phyloP scores from a whole-genome alignment of 306 rosid genomes.

The Ormosia semicastrata region DNA sequence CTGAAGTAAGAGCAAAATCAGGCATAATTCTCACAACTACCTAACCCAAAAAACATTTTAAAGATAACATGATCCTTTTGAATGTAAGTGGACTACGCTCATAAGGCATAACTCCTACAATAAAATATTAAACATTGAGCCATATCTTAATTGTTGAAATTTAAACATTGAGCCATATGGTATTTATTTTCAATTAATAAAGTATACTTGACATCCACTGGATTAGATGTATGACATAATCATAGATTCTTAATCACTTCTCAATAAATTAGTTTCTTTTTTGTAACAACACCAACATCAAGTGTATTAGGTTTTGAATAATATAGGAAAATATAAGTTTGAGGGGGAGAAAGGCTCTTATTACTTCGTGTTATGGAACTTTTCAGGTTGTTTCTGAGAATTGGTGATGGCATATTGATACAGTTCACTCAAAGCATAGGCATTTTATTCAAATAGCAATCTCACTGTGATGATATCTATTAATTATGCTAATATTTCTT shows the following conservation, averaged over 20 bases:
- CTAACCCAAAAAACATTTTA: not conserved
- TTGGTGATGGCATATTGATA: constrained; percentile 2
- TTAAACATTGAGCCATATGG: not conserved
- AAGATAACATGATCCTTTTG: not conserved
- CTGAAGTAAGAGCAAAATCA: constrained; percentile 6
- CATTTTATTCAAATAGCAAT: not conserved
- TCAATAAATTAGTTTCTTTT: constrained; percentile 1
- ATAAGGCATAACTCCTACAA: not conserved
- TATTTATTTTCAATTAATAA: not conserved
- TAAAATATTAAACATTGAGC: constrained; percentile 6
- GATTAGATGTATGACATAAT: not conserved
- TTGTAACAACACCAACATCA: not conserved
- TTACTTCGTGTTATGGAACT: not conserved
- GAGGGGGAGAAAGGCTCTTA: not conserved
- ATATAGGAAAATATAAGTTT: not conserved
- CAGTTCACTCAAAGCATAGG: constrained; percentile 7
- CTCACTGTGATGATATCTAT: not conserved
- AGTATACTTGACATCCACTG: not conserved
- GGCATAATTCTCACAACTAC: not conserved
- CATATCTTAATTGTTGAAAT: not conserved
- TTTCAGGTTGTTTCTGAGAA: not conserved
- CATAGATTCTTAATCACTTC: constrained; percentile 5
- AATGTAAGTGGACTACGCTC: not conserved
- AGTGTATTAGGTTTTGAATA: not conserved
- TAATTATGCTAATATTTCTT: constrained; percentile 6